phyloP scores from a whole-genome alignment of 2,329 filamentous ascomycete genomes.

The Parasarocladium wereldwijsianum region DNA sequence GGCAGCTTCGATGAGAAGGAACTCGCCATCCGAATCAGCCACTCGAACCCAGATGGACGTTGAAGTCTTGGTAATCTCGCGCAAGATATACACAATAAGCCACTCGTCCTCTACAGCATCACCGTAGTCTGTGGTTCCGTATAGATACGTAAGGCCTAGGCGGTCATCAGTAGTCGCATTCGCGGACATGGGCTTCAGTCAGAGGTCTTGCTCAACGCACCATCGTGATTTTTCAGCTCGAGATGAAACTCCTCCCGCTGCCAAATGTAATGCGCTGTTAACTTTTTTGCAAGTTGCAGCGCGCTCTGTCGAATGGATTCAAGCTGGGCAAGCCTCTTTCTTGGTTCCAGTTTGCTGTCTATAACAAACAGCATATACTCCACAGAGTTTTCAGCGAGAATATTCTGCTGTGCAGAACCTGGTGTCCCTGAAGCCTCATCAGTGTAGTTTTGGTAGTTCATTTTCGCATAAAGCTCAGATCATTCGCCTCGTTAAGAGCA shows the following conservation, averaged over 20 bases:
- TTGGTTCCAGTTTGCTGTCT: slow-evolving; percentile 35
- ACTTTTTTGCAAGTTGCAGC: slow-evolving; percentile 40
- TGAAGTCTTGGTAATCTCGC: slow-evolving; percentile 62
- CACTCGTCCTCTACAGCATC: slow-evolving; percentile 96
- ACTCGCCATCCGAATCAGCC: slow-evolving; percentile 84
- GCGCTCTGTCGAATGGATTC: slow-evolving; percentile 58
- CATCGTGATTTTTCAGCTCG: slow-evolving; percentile 42
- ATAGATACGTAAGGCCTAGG: slow-evolving; percentile 44
- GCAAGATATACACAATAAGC: slow-evolving; percentile 82
- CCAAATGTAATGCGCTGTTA: slow-evolving; percentile 87
- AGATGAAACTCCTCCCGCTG: slow-evolving; percentile 73
- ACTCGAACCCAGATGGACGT: slow-evolving; percentile 68
- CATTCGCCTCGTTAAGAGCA: too few relatives aligned
- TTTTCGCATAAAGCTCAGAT: slow-evolving; percentile 4
- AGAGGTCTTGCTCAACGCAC: too few relatives aligned
- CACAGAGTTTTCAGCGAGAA: slow-evolving; percentile 66
- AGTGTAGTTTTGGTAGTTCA: too few relatives aligned
- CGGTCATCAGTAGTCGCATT: too few relatives aligned
- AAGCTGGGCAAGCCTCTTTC: slow-evolving; percentile 49
- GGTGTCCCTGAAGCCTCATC: background rate
- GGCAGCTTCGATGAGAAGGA: slow-evolving; percentile 86
- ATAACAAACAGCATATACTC: slow-evolving; percentile 72
- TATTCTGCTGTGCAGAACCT: slow-evolving; percentile 9
- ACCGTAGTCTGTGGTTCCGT: slow-evolving; percentile 72
- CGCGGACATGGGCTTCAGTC: too few relatives aligned